Conservation (phyloP, 2,329 filamentous ascomycete species). For the Gliomastix tumulicola region DNA sequence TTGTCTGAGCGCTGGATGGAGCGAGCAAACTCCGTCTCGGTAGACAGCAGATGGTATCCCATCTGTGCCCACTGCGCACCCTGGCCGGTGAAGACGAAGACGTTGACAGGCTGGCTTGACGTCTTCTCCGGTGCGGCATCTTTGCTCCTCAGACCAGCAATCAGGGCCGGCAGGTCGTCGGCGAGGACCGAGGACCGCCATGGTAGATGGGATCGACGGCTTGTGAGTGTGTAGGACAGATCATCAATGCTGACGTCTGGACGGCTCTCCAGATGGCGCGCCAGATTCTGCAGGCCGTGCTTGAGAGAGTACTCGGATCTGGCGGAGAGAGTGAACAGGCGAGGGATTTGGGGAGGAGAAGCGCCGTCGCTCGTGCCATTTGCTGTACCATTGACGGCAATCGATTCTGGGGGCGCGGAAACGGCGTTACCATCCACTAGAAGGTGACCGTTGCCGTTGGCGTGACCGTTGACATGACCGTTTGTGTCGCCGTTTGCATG, state of each 20-base stretch:
- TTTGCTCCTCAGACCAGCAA: too few relatives aligned
- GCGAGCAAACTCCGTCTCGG: slow-evolving; percentile 5
- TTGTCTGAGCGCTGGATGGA: slow-evolving; percentile 10
- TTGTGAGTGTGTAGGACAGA: slow-evolving; percentile 12
- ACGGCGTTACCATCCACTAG: too few relatives aligned
- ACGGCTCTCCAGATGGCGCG: background rate
- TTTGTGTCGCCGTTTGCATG: too few relatives aligned
- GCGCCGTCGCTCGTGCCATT: too few relatives aligned
- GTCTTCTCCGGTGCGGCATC: too few relatives aligned
- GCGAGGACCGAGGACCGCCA: slow-evolving; percentile 14
- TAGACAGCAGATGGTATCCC: slow-evolving; percentile 18
- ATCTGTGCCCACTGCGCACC: slow-evolving; percentile 27
- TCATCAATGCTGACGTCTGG: background rate
- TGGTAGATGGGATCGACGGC: slow-evolving; percentile 3
- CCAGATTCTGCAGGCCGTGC: background rate
- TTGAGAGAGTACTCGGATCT: background rate
- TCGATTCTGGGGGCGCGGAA: too few relatives aligned
- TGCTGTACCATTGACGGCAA: too few relatives aligned
- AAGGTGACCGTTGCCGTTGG: background rate
- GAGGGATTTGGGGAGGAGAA: background rate
- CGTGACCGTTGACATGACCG: background rate
- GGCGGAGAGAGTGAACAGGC: background rate
- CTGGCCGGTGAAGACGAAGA: slow-evolving; percentile 26
- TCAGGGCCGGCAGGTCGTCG: slow-evolving; percentile 6
- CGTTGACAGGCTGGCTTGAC: slow-evolving; percentile 8